Percentiles rank a stretch among this genome's conserved stretches.
These are phyloP conservation scores for Linanthus parryae DNA, from an alignment of 148 eudicot genomes.

Conservation along the genomic window DNA sequence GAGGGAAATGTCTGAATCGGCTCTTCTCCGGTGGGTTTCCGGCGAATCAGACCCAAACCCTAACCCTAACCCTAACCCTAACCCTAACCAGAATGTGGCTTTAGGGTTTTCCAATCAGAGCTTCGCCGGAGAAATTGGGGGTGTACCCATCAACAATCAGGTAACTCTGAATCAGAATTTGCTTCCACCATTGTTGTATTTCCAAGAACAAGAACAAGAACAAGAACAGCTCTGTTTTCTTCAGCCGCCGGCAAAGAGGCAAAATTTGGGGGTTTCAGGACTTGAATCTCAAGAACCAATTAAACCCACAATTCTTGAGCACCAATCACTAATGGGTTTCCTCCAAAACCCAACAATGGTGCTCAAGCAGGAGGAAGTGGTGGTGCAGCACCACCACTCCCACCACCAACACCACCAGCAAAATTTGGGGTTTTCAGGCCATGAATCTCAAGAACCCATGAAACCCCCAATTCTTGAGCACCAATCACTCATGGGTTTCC, in stretches of 20 bases:
- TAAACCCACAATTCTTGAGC: conserved; percentile 41
- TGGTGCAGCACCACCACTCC: not conserved
- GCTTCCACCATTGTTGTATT: no score
- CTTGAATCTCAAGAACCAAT: no score
- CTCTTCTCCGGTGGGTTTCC: conserved; percentile 42
- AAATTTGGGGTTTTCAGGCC: conserved; percentile 22
- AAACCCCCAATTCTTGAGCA: conserved; percentile 23
- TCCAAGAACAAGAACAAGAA: no score
- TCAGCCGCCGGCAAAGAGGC: conserved; percentile 23
- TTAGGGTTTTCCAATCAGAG: no score
- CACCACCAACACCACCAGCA: conserved; percentile 21
- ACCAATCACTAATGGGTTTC: conserved; percentile 39
- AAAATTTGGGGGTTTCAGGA: conserved; percentile 17
- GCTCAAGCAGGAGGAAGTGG: conserved; percentile 46
- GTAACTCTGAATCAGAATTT: no score
- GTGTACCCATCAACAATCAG: no score
- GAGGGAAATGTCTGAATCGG: conserved; percentile 22
- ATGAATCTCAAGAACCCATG: conserved; percentile 13
- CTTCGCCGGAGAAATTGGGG: no score
- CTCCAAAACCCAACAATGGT: conserved; percentile 35
- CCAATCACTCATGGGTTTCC: not conserved
- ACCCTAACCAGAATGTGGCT: no score
- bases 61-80: conserved; percentile 12
- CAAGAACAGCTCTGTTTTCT: conserved; percentile 4
- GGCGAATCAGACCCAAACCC: conserved; percentile 18